These are phyloP conservation scores for Pestalotiopsis sp. DNA, from an alignment of 2,329 filamentous ascomycete species.

Conservation along the genomic window DNA sequence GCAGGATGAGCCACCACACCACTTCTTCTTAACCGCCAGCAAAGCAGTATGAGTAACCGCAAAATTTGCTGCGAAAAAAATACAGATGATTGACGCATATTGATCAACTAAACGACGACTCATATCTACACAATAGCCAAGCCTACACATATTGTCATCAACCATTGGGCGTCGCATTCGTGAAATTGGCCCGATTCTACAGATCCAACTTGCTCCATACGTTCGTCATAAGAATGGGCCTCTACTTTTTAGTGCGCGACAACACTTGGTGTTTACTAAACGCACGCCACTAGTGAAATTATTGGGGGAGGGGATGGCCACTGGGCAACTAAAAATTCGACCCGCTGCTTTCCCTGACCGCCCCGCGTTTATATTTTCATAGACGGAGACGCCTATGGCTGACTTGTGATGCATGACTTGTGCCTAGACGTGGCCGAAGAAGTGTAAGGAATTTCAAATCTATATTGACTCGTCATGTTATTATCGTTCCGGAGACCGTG, in stretches of 20 bases:
- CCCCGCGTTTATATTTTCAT: slow-evolving; percentile 15
- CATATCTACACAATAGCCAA: neutral
- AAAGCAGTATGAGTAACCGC: too few species aligned
- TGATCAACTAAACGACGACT: neutral
- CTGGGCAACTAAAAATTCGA: slow-evolving; percentile 21
- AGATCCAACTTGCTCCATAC: neutral
- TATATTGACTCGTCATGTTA: slow-evolving; percentile 2
- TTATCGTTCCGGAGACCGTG: neutral
- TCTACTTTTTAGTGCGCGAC: neutral
- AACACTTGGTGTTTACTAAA: neutral
- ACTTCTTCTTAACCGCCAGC: too few species aligned
- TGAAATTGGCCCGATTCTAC: slow-evolving; percentile 3
- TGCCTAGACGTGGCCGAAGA: neutral
- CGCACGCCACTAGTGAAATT: neutral
- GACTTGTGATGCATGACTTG: neutral
- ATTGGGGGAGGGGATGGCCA: neutral
- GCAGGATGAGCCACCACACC: too few species aligned
- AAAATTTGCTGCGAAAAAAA: neutral
- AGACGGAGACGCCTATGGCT: neutral
- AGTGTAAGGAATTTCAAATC: neutral
- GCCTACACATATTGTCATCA: neutral
- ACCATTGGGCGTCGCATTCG: neutral
- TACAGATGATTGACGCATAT: neutral
- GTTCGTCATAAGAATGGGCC: slow-evolving; percentile 10
- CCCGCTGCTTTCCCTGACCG: slow-evolving; percentile 16